Conservation (phyloP, 371 early-diverging fungal species). For the Synchytrium microbalum region DNA sequence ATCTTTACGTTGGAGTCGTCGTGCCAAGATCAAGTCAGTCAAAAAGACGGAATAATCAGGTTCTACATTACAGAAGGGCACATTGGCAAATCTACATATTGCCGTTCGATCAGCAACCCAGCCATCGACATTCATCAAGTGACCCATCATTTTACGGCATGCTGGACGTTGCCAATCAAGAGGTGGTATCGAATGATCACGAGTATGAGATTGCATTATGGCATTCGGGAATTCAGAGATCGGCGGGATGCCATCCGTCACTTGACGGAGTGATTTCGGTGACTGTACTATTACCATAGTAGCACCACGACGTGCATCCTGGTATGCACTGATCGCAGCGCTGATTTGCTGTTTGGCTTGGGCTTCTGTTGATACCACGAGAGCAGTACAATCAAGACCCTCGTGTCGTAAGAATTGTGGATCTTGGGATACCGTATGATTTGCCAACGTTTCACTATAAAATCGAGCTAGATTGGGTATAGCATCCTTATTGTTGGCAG, state of each 20-base stretch:
- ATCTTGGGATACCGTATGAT: constrained; percentile 12
- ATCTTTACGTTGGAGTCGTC: constrained; percentile 61
- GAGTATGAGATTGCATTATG: constrained; percentile 50
- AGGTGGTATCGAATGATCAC: constrained; percentile 58
- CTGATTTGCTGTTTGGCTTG: constrained; percentile 47
- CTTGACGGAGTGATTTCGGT: constrained; percentile 4
- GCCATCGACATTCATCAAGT: constrained; percentile 59
- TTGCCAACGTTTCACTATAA: constrained; percentile 35
- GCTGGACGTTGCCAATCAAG: constrained; percentile 80
- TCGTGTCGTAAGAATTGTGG: constrained; percentile 45
- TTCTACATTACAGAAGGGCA: constrained; percentile 85
- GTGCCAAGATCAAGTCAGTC: constrained; percentile 76
- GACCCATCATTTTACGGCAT: constrained; percentile 56
- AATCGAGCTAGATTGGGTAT: constrained; percentile 60
- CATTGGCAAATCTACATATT: constrained; percentile 72
- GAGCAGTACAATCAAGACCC: constrained; percentile 40
- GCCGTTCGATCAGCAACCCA: constrained; percentile 68
- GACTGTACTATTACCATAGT: constrained; percentile 58
- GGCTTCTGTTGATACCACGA: constrained; percentile 41
- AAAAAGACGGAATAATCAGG: constrained; percentile 69
- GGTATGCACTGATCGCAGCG: constrained; percentile 41
- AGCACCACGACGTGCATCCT: constrained; percentile 55
- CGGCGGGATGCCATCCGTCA: constrained; percentile 32
- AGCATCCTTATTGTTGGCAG: constrained; percentile 49
- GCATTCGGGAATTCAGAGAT: constrained; percentile 62